Percentiles rank a stretch among this genome's conserved stretches.
phyloP scores from a whole-genome alignment of 1,139 yeast genomes.

The Eremothecium coryli region DNA sequence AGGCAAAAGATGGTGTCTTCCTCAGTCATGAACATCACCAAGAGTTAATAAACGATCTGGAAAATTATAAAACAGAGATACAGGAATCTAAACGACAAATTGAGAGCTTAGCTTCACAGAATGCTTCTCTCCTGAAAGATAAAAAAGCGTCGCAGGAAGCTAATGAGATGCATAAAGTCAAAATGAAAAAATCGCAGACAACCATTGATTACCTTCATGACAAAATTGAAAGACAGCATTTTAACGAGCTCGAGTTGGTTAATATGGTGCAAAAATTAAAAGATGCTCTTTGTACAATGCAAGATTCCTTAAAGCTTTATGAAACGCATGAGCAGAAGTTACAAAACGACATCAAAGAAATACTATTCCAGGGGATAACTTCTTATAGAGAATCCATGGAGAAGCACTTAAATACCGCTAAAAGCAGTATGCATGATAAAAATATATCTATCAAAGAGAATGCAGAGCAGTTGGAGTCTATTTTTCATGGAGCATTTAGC shows the following conservation, averaged over 20 bases:
- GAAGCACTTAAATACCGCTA: conserved; percentile 18
- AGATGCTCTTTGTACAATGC: conserved; percentile 27
- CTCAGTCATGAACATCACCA: conserved; percentile 51
- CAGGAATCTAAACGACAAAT: conserved; percentile 35
- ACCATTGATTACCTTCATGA: conserved; percentile 29
- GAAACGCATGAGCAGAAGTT: conserved; percentile 28
- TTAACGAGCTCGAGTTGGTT: conserved; percentile 30
- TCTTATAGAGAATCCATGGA: conserved; percentile 16
- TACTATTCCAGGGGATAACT: conserved; percentile 23
- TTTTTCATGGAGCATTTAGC: conserved; percentile 16
- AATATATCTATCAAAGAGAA: conserved; percentile 13
- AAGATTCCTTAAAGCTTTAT: conserved; percentile 26
- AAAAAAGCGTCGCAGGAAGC: conserved; percentile 27
- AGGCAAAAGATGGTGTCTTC: conserved; percentile 54
- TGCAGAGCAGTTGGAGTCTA: conserved; percentile 18
- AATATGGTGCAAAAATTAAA: conserved; percentile 30
- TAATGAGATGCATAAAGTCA: conserved; percentile 27
- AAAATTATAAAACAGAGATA: conserved; percentile 38
- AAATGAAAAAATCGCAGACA: conserved; percentile 25
- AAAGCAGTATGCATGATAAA: conserved; percentile 10
- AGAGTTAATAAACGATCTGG: conserved; percentile 38
- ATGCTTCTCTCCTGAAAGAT: conserved; percentile 21
- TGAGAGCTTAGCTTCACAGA: conserved; percentile 32
- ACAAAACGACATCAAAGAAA: conserved; percentile 20
- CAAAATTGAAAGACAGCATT: conserved; percentile 31